phyloP scores from a whole-genome alignment of 768 basidiomycete species.

The Boletellus ananiceps region DNA sequence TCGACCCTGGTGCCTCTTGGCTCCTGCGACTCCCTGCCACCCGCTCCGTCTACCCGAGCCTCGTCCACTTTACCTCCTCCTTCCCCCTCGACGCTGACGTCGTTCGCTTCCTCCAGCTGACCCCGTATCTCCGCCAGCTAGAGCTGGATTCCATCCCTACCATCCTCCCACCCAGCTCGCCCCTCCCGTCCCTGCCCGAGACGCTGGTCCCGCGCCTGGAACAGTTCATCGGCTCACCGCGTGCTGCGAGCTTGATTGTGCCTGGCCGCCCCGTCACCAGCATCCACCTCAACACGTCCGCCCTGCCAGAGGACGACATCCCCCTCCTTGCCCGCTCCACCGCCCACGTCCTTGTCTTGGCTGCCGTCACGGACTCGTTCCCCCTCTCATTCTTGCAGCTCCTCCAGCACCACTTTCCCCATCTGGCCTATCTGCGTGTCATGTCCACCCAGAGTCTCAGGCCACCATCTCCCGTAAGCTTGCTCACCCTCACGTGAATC shows the following conservation, averaged over 20 bases:
- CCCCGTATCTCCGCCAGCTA: conserved; percentile 52
- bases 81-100: conserved; percentile 59
- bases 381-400: conserved; percentile 54
- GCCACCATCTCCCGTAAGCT: conserved; percentile 48
- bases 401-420: conserved; percentile 53
- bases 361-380: conserved; percentile 53
- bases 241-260: conserved; percentile 50
- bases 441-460: conserved; percentile 53
- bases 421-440: conserved; percentile 62
- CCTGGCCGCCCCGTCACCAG: conserved; percentile 63
- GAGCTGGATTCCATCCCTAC: conserved; percentile 44
- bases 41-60: conserved; percentile 35
- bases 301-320: conserved; percentile 55
- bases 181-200: conserved; percentile 23
- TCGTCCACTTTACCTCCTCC: conserved; percentile 55
- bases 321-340: conserved; percentile 46
- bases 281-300: conserved; percentile 58
- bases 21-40: conserved; percentile 38
- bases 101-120: conserved; percentile 52
- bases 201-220: conserved; percentile 41
- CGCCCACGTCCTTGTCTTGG: conserved; percentile 50
- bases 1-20: conserved; percentile 51
- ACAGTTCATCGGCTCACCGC: conserved; percentile 59
- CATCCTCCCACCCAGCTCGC: conserved; percentile 16
- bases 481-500: conserved; percentile 10